phyloP scores from a whole-genome alignment of 768 basidiomycete species.

The Scleroderma bovista region DNA sequence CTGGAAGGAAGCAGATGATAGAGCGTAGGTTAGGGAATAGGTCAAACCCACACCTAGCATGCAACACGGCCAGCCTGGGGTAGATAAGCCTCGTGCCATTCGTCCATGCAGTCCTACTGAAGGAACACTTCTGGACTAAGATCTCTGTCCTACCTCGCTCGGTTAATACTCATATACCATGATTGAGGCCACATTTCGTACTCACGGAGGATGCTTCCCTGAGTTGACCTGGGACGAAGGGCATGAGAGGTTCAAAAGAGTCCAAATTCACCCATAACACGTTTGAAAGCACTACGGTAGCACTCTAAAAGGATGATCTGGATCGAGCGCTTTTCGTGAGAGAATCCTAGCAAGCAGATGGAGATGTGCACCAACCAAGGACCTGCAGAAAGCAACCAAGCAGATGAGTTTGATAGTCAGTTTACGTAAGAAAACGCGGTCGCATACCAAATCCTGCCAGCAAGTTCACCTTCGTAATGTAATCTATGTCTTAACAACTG shows the following conservation, averaged over 20 bases:
- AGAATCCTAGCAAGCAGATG: too few relatives aligned
- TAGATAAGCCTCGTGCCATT: neutral
- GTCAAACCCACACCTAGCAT: neutral
- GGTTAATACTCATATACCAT: neutral
- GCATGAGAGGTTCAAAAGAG: slow-evolving; percentile 2
- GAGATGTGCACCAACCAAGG: too few relatives aligned
- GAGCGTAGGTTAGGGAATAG: slow-evolving; percentile 2
- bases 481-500: too few relatives aligned
- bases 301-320: too few relatives aligned
- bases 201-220: neutral
- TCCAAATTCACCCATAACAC: neutral
- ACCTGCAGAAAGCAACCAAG: too few relatives aligned
- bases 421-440: too few relatives aligned
- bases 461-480: too few relatives aligned
- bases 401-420: too few relatives aligned
- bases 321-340: neutral
- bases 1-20: slow-evolving; percentile 1
- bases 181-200: too few relatives aligned
- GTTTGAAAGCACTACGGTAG: neutral
- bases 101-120: neutral
- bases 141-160: neutral
- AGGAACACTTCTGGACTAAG: neutral
- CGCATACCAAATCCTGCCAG: too few relatives aligned
- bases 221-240: slow-evolving; percentile 1
- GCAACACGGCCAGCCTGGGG: neutral